phyloP scores from a whole-genome alignment of 345 rosid species.

The Aquilaria sinensis region DNA sequence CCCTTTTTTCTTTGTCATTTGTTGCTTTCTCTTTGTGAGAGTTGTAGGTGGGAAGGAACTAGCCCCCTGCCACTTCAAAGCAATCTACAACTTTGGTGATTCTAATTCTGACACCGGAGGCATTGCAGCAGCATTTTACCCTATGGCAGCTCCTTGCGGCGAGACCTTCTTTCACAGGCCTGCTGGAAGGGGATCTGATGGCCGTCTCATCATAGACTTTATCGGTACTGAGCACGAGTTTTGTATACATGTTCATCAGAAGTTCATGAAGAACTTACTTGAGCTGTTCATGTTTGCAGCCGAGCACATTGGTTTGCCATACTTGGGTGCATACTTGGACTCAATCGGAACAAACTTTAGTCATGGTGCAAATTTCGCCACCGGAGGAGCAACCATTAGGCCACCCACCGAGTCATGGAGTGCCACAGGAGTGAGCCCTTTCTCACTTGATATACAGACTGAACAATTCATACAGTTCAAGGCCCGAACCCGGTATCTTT shows the following conservation, averaged over 20 bases:
- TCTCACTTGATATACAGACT: slow-evolving; percentile 33
- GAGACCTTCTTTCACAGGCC: slow-evolving; percentile 26
- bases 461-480: slow-evolving; percentile 28
- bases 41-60: not conserved
- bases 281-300: slow-evolving; percentile 17
- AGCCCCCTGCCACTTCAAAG: slow-evolving; percentile 18
- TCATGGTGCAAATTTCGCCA: slow-evolving; percentile 40
- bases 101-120: slow-evolving; percentile 38
- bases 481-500: slow-evolving; percentile 14
- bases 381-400: slow-evolving; percentile 37
- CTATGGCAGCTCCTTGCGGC: slow-evolving; percentile 18
- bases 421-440: slow-evolving; percentile 36
- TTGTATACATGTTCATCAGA: too few relatives aligned
- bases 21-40: not conserved
- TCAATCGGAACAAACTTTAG: slow-evolving; percentile 32
- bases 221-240: slow-evolving; percentile 11
- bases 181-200: slow-evolving; percentile 23
- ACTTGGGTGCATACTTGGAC: slow-evolving; percentile 34
- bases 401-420: slow-evolving; percentile 21
- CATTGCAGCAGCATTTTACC: slow-evolving; percentile 25
- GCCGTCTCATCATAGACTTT: slow-evolving; percentile 27
- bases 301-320: slow-evolving; percentile 28
- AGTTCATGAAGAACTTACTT: too few relatives aligned
- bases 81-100: slow-evolving; percentile 34
- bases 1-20: too few relatives aligned